A percentile compares a stretch with the other conserved stretches of the same genome.
Conservation (phyloP, 2,329 filamentous ascomycete species). For the Calonectria pseudoreteaudii region DNA sequence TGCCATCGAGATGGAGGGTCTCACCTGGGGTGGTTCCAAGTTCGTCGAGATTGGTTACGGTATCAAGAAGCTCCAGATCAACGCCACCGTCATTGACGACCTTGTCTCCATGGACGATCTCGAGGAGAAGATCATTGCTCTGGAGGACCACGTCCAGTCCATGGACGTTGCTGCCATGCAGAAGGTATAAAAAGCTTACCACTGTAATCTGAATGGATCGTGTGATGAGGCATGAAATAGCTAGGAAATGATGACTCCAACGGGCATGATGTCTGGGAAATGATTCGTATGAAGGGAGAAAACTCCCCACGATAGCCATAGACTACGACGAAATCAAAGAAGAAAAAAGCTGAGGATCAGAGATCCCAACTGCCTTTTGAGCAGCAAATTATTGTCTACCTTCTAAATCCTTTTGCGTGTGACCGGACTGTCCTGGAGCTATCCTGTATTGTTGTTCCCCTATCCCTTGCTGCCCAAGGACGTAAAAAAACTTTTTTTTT, state of each 20-base stretch:
- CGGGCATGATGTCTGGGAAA: conserved; percentile 39
- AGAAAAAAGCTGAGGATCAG: conserved; percentile 12
- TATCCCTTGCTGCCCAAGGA: background rate
- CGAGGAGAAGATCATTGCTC: conserved; percentile 82
- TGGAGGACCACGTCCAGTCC: conserved; percentile 97
- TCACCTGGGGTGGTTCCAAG: conserved; percentile 95
- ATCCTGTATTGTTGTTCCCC: background rate
- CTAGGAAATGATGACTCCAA: conserved; percentile 44
- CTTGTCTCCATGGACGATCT: conserved; percentile 91
- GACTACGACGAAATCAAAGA: conserved; percentile 38
- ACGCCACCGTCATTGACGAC: conserved; percentile 96
- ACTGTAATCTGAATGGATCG: conserved; percentile 36
- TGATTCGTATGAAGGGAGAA: conserved; percentile 40
- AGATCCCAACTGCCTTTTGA: conserved; percentile 13
- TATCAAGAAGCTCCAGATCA: conserved; percentile 99
- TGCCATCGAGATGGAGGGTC: conserved; percentile 89
- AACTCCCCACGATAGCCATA: conserved; percentile 33
- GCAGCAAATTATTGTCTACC: background rate
- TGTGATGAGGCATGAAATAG: conserved; percentile 48
- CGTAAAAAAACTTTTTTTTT: background rate
- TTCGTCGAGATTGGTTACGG: conserved; percentile 93
- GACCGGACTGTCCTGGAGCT: background rate
- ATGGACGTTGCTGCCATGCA: conserved; percentile 91
- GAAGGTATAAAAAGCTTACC: conserved; percentile 77
- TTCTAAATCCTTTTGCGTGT: background rate